Evolutionary conservation across 352 stramenopile species (phyloP).

Genomic region (Globisporangium heterothallicum): DNA sequence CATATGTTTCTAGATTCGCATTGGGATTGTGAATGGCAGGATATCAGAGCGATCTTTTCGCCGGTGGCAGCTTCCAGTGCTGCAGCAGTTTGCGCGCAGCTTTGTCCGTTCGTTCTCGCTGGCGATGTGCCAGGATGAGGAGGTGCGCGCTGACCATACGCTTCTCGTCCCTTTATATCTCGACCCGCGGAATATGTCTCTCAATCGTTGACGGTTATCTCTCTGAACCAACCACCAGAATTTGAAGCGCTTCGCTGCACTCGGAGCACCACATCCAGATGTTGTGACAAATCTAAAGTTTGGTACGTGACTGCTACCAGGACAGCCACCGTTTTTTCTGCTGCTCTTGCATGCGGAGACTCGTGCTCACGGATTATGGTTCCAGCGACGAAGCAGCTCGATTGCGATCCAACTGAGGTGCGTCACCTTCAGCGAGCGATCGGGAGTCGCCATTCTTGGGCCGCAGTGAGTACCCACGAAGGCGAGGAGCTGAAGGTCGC

Average conservation of each 20-base stretch:
- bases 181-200: too few species aligned
- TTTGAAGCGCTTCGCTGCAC: conserved; percentile 28
- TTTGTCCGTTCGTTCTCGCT: conserved; percentile 39
- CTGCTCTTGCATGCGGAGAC: too few species aligned
- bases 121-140: conserved; percentile 57
- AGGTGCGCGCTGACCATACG: conserved; percentile 19
- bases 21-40: conserved; percentile 62
- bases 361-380: not conserved
- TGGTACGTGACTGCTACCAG: conserved; percentile 24
- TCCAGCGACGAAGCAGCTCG: conserved; percentile 6
- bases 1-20: conserved; percentile 26
- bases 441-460: conserved; percentile 28
- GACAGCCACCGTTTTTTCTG: too few species aligned
- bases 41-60: conserved; percentile 47
- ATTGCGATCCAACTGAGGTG: conserved; percentile 1
- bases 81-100: conserved; percentile 18
- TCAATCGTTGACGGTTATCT: not conserved
- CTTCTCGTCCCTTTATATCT: too few species aligned
- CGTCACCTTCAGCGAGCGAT: conserved; percentile 18
- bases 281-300: conserved; percentile 67
- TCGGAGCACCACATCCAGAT: conserved; percentile 30
- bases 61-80: conserved; percentile 43
- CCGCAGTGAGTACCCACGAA: conserved; percentile 63
- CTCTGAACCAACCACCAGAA: conserved; percentile 26
- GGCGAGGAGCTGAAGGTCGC: conserved; percentile 52